phyloP scores from a whole-genome alignment of 192 early-diverging fungal species.

The Coemansia sp. region DNA sequence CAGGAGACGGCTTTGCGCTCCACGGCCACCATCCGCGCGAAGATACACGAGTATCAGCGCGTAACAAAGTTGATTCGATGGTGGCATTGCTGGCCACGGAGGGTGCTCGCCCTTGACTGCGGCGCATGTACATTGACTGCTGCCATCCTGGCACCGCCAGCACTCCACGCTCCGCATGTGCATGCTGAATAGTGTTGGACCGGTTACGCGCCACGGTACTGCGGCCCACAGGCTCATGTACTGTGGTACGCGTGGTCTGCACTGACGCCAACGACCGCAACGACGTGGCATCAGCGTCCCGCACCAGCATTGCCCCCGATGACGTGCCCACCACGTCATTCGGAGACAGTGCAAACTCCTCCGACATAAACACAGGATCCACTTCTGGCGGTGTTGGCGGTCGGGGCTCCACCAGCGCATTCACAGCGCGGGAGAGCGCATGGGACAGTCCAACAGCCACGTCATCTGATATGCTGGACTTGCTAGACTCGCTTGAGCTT shows the following conservation, averaged over 20 bases:
- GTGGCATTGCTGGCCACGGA: constrained; percentile 26
- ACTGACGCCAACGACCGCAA: constrained; percentile 38
- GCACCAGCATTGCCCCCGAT: constrained; percentile 5
- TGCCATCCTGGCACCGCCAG: constrained; percentile 1
- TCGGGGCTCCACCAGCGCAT: constrained; percentile 41
- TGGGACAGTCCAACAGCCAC: constrained; percentile 29
- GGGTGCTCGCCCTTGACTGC: constrained; percentile 18
- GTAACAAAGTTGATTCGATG: constrained; percentile 32
- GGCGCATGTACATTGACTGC: constrained; percentile 9
- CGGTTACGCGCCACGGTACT: constrained; percentile 15
- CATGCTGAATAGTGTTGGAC: constrained; percentile 27
- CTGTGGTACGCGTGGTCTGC: constrained; percentile 36
- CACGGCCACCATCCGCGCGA: constrained; percentile 45
- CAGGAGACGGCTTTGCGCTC: constrained; percentile 2
- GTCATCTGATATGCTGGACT: neutral
- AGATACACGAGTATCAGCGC: constrained; percentile 39
- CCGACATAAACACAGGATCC: constrained; percentile 32
- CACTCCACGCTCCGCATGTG: neutral
- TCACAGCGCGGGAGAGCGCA: constrained; percentile 43
- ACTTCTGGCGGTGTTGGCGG: constrained; percentile 45
- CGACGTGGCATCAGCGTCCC: constrained; percentile 39
- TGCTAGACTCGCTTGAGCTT: neutral
- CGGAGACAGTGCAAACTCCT: constrained; percentile 19
- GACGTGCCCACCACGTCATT: constrained; percentile 10
- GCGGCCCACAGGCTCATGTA: constrained; percentile 1